A percentile compares a stretch with the other conserved stretches of the same genome.
phyloP scores from a whole-genome alignment of 148 eudicot genomes.

The Rhododendron simsii region DNA sequence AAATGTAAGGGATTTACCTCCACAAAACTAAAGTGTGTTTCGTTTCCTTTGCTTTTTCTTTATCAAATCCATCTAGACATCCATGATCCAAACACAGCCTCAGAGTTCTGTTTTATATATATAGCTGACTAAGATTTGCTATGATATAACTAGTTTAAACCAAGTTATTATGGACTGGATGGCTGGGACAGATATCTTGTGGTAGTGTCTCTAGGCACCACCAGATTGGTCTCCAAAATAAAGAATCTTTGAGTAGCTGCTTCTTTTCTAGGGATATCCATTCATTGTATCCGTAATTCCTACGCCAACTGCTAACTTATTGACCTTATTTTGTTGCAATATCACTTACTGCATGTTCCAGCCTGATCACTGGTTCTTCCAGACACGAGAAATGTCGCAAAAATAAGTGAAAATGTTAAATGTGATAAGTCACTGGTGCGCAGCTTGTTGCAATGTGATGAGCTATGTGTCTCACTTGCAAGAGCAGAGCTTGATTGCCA shows the following conservation, averaged over 20 bases:
- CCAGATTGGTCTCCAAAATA: background rate
- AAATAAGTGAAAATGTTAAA: constrained; percentile 22
- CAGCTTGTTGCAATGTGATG: constrained; percentile 33
- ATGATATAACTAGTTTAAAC: background rate
- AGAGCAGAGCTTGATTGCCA: constrained; percentile 36
- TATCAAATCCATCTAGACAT: background rate
- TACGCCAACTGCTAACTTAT: background rate
- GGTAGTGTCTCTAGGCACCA: background rate
- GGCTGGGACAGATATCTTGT: background rate
- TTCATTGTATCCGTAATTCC: background rate
- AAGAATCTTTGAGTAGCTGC: background rate
- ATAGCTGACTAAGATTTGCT: background rate
- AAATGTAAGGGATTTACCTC: no score
- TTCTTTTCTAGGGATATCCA: background rate
- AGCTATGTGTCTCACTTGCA: constrained; percentile 25
- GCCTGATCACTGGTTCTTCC: constrained; percentile 34
- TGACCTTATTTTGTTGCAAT: background rate
- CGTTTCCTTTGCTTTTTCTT: background rate
- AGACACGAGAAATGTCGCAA: constrained; percentile 16
- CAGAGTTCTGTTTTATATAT: background rate
- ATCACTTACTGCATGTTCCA: constrained; percentile 3
- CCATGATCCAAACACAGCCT: background rate
- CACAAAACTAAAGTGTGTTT: background rate
- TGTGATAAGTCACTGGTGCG: constrained; percentile 4
- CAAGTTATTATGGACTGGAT: background rate